These are phyloP conservation scores for Mycena sp. DNA, from an alignment of 1,284 basidiomycete genomes.

Conservation along the genomic window DNA sequence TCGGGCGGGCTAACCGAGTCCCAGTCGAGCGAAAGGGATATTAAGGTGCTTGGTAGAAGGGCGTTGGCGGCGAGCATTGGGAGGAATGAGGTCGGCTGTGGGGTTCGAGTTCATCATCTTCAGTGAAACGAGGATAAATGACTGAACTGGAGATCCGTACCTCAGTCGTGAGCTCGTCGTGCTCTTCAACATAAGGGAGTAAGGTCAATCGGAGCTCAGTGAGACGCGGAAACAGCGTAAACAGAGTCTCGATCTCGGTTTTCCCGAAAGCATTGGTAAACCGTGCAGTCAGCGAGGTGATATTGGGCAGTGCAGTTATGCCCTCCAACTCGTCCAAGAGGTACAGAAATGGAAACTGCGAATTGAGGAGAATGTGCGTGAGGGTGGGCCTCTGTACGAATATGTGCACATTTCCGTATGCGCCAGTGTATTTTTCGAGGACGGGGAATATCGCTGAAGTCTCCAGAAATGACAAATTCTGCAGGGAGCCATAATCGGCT, in stretches of 20 bases:
- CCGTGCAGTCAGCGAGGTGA: not conserved
- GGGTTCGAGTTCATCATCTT: not conserved
- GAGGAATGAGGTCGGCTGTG: not conserved
- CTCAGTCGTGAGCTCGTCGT: not conserved
- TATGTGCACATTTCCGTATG: not conserved
- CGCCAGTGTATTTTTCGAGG: slow-evolving; percentile 1
- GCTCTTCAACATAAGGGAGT: not conserved
- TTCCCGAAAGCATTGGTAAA: not conserved
- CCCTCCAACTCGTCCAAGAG: not conserved
- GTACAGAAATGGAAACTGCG: not conserved
- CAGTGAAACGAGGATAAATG: not conserved
- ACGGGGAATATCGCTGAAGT: not conserved
- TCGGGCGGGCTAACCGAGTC: not conserved
- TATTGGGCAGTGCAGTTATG: not conserved
- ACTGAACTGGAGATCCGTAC: not conserved
- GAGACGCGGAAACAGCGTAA: not conserved
- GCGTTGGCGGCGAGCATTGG: not conserved
- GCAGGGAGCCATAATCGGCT: not conserved
- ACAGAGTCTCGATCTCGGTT: not conserved
- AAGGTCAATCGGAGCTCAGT: not conserved
- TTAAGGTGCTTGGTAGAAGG: not conserved
- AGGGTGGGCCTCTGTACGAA: not conserved
- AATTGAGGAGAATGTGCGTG: not conserved
- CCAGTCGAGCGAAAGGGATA: not conserved
- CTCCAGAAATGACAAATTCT: not conserved